Percentiles rank a stretch among this genome's conserved stretches.
These are phyloP conservation scores for Talaromyces sp. DNA, from an alignment of 2,329 filamentous ascomycete genomes.

Conservation along the genomic window DNA sequence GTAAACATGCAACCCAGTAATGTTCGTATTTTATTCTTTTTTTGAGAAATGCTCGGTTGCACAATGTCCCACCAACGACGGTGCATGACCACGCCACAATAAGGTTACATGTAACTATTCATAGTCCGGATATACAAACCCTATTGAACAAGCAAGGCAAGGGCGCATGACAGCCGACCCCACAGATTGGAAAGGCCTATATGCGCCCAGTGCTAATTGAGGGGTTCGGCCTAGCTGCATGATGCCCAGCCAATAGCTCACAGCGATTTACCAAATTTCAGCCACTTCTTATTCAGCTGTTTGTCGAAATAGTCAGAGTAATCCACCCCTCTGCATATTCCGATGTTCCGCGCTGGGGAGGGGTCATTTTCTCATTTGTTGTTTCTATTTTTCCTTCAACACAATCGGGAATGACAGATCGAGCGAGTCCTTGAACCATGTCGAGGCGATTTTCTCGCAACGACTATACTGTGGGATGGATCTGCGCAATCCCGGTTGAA, in stretches of 20 bases:
- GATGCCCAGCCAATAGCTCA: neutral
- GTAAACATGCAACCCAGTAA: neutral
- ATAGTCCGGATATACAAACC: neutral
- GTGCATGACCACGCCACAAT: neutral
- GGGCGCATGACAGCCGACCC: neutral
- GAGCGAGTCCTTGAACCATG: neutral
- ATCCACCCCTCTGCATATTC: neutral
- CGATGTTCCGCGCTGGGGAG: neutral
- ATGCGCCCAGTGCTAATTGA: neutral
- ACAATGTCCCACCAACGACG: neutral
- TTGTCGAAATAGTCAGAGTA: neutral
- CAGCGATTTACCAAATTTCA: neutral
- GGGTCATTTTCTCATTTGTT: neutral
- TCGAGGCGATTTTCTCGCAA: neutral
- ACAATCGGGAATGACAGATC: neutral
- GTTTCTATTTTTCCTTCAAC: neutral
- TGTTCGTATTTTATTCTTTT: neutral
- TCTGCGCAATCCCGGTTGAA: neutral
- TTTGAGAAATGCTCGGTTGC: neutral
- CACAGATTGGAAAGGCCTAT: neutral
- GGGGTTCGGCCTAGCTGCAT: neutral
- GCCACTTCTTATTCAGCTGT: neutral
- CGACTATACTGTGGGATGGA: constrained; percentile 4
- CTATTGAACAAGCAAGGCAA: neutral
- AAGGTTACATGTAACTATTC: neutral